Evolutionary conservation across 1,284 basidiomycete genomes (phyloP), one percentile per base, ranked within the genome.

Genomic region (Exobasidium cylindrosporum): DNA sequence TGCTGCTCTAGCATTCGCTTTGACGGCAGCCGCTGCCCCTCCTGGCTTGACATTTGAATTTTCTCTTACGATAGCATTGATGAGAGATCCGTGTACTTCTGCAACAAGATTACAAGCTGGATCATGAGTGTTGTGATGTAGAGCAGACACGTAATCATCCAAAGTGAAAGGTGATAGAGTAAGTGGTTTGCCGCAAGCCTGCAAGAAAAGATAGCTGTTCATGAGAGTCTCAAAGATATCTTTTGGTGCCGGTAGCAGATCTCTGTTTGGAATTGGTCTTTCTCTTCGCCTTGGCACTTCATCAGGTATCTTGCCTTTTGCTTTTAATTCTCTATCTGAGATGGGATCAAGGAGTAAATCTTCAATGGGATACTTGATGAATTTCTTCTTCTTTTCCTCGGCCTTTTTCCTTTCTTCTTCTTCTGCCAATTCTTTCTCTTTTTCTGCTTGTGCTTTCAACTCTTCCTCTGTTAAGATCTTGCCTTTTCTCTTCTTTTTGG

Each of bases 141-240:
- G 83, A 0, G 92, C 89, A 64, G 88, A 86, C 76, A 95, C 92
- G 76, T 90, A 92, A 72, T 97, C 96, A 79, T 98, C 96, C 72
- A 97, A 83, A 0, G 92, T 89, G 79, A 97, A 92, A 10, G 88
- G 83, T n/a, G 94, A 95, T 10, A 98, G 82, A 66, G 89, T 87
- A 14, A 98, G 84, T 1, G 93, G 88, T 84, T 90, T 88, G 6
- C 92, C 91, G 81, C 92, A 92, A 59, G 92, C 88, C 62, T 90
- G 88, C 68, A 97, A 82, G 80, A 96, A 96, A 80, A 90, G 92
- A 91, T 93, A 98, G 21, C 87, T 83, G 85, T 89, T 87, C 50
- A 97, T 81, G 80, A 97, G 91, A 21, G 85, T 83, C 77, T 96
- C 93, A 68, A 96, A 94, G 5, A 86, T 83, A 7, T 86, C 86